Conservation (phyloP, 768 basidiomycete genomes). For the Lactarius psammicola region DNA sequence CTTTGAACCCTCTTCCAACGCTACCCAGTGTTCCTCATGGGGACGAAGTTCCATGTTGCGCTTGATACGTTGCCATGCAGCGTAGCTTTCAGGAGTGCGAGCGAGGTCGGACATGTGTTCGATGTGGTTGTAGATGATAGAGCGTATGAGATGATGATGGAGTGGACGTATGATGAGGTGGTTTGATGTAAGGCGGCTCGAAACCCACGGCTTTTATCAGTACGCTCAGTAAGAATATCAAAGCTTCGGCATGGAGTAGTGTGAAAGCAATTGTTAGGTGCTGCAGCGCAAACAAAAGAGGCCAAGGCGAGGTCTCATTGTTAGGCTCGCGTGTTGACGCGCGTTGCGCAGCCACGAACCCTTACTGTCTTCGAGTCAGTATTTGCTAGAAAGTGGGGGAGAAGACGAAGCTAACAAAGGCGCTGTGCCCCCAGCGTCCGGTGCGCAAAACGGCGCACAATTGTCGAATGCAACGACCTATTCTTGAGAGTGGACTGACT, state of each 20-base stretch:
- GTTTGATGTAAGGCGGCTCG: background rate
- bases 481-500: background rate
- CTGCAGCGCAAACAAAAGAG: background rate
- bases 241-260: background rate
- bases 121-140: background rate
- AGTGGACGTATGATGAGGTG: background rate
- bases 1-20: too few relatives aligned
- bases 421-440: too few relatives aligned
- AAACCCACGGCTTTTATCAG: background rate
- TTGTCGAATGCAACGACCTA: background rate
- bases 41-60: background rate
- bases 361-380: background rate
- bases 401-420: background rate
- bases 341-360: background rate
- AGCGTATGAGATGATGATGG: too few relatives aligned
- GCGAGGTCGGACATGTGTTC: conserved; percentile 3
- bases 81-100: conserved; percentile 11
- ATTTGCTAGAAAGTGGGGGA: background rate
- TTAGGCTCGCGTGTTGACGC: background rate
- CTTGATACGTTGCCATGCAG: conserved; percentile 16
- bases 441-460: background rate
- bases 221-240: background rate
- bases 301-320: background rate
- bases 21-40: background rate
- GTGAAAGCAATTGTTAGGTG: background rate